These are phyloP conservation scores for Ogataea corticis DNA, from an alignment of 805 yeast species.

Conservation along the genomic window DNA sequence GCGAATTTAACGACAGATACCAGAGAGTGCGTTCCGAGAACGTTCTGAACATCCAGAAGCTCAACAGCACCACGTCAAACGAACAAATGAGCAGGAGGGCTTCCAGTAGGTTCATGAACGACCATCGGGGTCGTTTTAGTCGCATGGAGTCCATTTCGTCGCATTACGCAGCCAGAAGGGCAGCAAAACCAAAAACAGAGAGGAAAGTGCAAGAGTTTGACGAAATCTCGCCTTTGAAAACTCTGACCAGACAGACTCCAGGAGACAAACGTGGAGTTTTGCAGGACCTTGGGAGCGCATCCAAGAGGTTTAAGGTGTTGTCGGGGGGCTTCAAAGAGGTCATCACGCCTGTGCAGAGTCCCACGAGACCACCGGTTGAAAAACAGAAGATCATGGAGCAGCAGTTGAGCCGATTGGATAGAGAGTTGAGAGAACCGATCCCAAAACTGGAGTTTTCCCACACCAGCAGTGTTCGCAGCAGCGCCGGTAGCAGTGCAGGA, in stretches of 20 bases:
- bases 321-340: conserved; percentile 31
- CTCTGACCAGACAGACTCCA: conserved; percentile 13
- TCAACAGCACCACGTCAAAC: conserved; percentile 25
- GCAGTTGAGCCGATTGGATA: conserved; percentile 16
- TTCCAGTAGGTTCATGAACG: conserved; percentile 43
- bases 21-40: conserved; percentile 37
- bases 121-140: conserved; percentile 46
- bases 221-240: conserved; percentile 5
- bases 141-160: conserved; percentile 51
- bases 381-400: conserved; percentile 25
- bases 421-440: conserved; percentile 3
- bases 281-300: conserved; percentile 30
- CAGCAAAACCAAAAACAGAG: conserved; percentile 9
- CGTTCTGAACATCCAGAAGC: conserved; percentile 25
- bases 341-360: conserved; percentile 24
- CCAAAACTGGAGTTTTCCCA: conserved; percentile 11
- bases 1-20: conserved; percentile 45
- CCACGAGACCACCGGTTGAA: conserved; percentile 29
- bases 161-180: conserved; percentile 46
- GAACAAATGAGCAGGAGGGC: conserved; percentile 27
- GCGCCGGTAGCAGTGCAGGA: not conserved
- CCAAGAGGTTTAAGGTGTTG: conserved; percentile 28
- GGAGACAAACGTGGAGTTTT: conserved; percentile 29
- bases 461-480: not conserved
- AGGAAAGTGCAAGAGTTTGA: conserved; percentile 5